phyloP scores from a whole-genome alignment of 2,329 filamentous ascomycete species.

The Sarocladium oryzae region DNA sequence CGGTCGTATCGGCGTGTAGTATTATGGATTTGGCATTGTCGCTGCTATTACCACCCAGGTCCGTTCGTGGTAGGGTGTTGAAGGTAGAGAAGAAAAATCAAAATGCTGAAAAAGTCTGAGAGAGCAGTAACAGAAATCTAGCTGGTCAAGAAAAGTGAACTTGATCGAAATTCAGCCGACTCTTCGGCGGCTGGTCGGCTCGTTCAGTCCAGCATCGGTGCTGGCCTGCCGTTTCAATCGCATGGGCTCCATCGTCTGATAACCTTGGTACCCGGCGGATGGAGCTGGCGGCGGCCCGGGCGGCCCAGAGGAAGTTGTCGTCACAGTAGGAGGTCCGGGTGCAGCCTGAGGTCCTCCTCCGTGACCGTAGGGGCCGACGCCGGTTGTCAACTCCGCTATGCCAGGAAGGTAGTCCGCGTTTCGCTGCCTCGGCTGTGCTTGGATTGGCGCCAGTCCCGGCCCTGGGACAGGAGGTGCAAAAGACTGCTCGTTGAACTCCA shows the following conservation, averaged over 20 bases:
- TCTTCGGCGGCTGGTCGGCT: conserved; percentile 28
- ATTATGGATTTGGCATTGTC: not conserved
- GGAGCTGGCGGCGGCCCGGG: not conserved
- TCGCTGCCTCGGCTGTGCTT: conserved; percentile 32
- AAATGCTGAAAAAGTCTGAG: too few relatives aligned
- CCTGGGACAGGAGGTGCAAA: conserved; percentile 17
- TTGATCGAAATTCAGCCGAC: conserved; percentile 14
- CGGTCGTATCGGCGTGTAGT: conserved; percentile 3
- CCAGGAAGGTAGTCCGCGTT: conserved; percentile 49
- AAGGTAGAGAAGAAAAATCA: not conserved
- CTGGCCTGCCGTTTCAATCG: conserved; percentile 49
- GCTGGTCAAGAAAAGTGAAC: not conserved
- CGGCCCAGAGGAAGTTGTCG: not conserved
- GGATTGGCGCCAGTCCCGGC: conserved; percentile 47
- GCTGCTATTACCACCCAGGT: not conserved
- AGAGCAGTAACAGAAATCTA: not conserved
- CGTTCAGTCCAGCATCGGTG: conserved; percentile 24
- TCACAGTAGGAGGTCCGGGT: not conserved
- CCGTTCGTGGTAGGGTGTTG: not conserved
- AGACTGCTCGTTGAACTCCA: not conserved
- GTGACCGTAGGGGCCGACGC: conserved; percentile 50
- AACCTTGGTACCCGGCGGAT: conserved; percentile 25
- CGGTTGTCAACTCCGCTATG: conserved; percentile 57
- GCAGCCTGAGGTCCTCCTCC: conserved; percentile 23
- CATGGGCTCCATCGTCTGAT: conserved; percentile 31